Evolutionary conservation across 139 green algal genomes (phyloP).

Genomic region (Pseudopediastrum boryanum): DNA sequence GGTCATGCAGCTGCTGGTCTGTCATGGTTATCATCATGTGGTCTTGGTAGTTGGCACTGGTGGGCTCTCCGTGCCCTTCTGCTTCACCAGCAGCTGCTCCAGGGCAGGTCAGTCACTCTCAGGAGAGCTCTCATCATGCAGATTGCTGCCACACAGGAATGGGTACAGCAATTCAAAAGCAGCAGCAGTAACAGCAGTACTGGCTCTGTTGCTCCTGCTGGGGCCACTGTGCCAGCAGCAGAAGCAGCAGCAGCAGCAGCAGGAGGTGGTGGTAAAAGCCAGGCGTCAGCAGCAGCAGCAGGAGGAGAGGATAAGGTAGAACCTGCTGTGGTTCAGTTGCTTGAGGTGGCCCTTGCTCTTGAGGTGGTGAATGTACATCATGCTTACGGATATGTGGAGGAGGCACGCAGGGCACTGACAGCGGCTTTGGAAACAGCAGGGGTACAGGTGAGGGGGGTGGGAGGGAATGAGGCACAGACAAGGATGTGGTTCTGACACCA

Average conservation of each 20-base stretch:
- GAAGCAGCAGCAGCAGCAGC: slow-evolving; percentile 25
- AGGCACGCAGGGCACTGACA: slow-evolving; percentile 42
- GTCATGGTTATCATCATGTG: too few species aligned
- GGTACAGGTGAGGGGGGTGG: slow-evolving; percentile 62
- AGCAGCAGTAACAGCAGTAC: not conserved
- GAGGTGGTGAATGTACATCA: slow-evolving; percentile 66
- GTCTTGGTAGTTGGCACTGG: slow-evolving; percentile 61
- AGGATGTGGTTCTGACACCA: not conserved
- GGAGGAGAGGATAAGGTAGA: too few species aligned
- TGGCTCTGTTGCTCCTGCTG: not conserved
- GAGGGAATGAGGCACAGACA: slow-evolving; percentile 75
- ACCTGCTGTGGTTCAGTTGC: too few species aligned
- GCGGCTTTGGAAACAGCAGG: slow-evolving; percentile 55
- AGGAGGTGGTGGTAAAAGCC: slow-evolving; percentile 16
- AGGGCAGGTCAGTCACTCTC: slow-evolving; percentile 55
- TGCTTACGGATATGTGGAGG: slow-evolving; percentile 57
- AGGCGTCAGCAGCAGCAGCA: slow-evolving; percentile 17
- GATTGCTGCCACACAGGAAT: not conserved
- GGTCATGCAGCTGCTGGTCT: too few species aligned
- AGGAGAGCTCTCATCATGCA: slow-evolving; percentile 39
- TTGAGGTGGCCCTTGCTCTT: slow-evolving; percentile 45
- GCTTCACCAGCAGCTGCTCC: slow-evolving; percentile 69
- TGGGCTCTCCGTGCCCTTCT: slow-evolving; percentile 63
- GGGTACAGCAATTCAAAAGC: not conserved
- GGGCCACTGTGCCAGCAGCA: not conserved